A percentile compares a stretch with the other conserved stretches of the same genome.
Evolutionary conservation across 23 red algal species (phyloP).

Genomic region (Chondrus crispus): DNA sequence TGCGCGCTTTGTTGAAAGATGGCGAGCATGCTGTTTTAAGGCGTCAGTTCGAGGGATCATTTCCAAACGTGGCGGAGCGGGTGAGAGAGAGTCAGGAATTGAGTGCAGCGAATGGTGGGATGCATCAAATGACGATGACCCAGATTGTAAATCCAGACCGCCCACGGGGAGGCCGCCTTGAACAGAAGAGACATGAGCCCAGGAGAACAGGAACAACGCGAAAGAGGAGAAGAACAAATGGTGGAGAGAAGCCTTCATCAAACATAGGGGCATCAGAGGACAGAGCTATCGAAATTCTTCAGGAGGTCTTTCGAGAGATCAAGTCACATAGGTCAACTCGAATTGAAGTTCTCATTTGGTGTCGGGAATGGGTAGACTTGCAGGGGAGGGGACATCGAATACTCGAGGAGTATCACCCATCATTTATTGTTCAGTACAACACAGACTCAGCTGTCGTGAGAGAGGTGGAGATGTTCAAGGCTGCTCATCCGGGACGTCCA

Average conservation of each 20-base stretch:
- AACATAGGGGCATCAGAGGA: not conserved
- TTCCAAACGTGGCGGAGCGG: slow-evolving; percentile 33
- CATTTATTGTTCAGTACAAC: slow-evolving; percentile 89
- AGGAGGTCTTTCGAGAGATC: slow-evolving; percentile 31
- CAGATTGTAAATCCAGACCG: not conserved
- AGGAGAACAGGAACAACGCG: not conserved
- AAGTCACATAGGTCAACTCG: not conserved
- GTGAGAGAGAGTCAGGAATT: not conserved
- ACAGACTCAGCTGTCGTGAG: slow-evolving; percentile 66
- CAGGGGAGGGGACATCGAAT: slow-evolving; percentile 49
- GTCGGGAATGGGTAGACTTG: slow-evolving; percentile 45
- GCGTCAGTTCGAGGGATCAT: slow-evolving; percentile 25
- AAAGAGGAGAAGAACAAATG: not conserved
- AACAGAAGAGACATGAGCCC: not conserved
- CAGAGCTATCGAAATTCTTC: not conserved
- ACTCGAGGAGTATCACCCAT: slow-evolving; percentile 65
- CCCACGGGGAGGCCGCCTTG: not conserved
- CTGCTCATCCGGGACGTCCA: slow-evolving; percentile 29
- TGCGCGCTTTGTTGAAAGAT: slow-evolving; percentile 15
- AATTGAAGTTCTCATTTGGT: slow-evolving; percentile 64
- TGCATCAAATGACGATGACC: slow-evolving; percentile 53
- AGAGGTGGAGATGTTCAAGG: slow-evolving; percentile 86
- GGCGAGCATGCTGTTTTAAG: slow-evolving; percentile 9
- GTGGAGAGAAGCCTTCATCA: not conserved
- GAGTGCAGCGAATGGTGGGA: not conserved